Percentiles rank a stretch among this genome's conserved stretches.
Conservation (phyloP, 495 filamentous ascomycete genomes). For the Penicillium samsonianum region DNA sequence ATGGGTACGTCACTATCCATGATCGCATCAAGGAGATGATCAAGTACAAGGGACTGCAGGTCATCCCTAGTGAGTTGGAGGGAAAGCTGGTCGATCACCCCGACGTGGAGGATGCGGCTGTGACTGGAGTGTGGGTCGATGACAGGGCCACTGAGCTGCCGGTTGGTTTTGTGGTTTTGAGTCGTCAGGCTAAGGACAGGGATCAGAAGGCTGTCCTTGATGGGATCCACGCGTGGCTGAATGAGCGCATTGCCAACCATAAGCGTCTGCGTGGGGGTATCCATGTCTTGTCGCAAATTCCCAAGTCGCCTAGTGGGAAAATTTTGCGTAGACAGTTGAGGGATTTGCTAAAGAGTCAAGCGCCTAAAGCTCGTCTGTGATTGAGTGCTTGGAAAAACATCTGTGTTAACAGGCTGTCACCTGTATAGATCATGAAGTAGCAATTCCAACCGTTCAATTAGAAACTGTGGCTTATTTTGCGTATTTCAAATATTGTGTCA, state of each 20-base stretch:
- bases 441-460: slow-evolving; percentile 3
- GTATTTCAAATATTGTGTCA: background rate
- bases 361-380: slow-evolving; percentile 20
- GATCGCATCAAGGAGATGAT: slow-evolving; percentile 80
- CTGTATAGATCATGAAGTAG: slow-evolving; percentile 2
- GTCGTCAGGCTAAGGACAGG: slow-evolving; percentile 28
- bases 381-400: background rate
- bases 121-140: slow-evolving; percentile 64
- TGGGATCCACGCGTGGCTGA: slow-evolving; percentile 42
- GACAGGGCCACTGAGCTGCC: slow-evolving; percentile 69
- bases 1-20: slow-evolving; percentile 61
- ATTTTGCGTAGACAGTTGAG: slow-evolving; percentile 68
- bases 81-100: slow-evolving; percentile 63
- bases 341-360: slow-evolving; percentile 28
- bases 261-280: slow-evolving; percentile 77
- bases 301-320: slow-evolving; percentile 79
- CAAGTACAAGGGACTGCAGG: slow-evolving; percentile 78
- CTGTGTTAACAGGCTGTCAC: background rate
- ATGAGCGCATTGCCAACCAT: slow-evolving; percentile 55
- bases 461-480: background rate
- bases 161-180: slow-evolving; percentile 68
- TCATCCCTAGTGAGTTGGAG: slow-evolving; percentile 77
- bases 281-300: slow-evolving; percentile 69
- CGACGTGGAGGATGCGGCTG: slow-evolving; percentile 71
- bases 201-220: slow-evolving; percentile 37